Evolutionary conservation across 2,329 filamentous ascomycete species (phyloP).

Genomic region (Amauroascus niger): DNA sequence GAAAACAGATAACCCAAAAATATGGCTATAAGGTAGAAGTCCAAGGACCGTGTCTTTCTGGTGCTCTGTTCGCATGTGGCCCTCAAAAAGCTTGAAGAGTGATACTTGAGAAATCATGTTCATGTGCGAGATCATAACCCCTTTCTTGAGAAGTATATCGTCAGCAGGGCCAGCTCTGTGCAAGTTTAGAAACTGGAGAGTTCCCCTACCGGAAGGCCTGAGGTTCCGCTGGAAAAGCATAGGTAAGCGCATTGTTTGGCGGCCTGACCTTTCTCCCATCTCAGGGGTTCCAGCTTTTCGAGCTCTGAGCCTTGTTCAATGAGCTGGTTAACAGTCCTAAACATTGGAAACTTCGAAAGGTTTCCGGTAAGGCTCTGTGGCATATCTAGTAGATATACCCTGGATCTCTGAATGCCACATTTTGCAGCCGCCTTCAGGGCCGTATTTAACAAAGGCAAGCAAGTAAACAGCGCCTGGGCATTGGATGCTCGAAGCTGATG

Average conservation of each 20-base stretch:
- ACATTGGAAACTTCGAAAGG: constrained; percentile 39
- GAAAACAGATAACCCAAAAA: constrained; percentile 60
- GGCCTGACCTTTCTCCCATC: constrained; percentile 56
- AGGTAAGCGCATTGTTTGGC: constrained; percentile 57
- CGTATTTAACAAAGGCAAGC: constrained; percentile 49
- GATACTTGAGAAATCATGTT: constrained; percentile 64
- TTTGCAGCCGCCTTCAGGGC: constrained; percentile 53
- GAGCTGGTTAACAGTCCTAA: constrained; percentile 54
- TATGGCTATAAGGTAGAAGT: constrained; percentile 62
- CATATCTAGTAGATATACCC: constrained; percentile 56
- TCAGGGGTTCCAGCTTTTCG: constrained; percentile 46
- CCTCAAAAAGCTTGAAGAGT: constrained; percentile 46
- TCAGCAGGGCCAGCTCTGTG: background rate
- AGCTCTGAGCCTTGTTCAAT: constrained; percentile 49
- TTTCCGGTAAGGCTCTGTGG: constrained; percentile 41
- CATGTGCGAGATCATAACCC: constrained; percentile 62
- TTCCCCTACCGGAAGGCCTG: constrained; percentile 52
- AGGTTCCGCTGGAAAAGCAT: constrained; percentile 64
- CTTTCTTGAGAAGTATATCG: constrained; percentile 46
- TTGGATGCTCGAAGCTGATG: constrained; percentile 57
- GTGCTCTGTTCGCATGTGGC: constrained; percentile 37
- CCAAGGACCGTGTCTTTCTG: constrained; percentile 47
- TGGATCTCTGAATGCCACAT: constrained; percentile 49
- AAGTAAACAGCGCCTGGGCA: constrained; percentile 58
- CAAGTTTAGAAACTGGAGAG: background rate